Conservation (phyloP, 192 early-diverging fungal genomes). For the Kickxella alabastrina region DNA sequence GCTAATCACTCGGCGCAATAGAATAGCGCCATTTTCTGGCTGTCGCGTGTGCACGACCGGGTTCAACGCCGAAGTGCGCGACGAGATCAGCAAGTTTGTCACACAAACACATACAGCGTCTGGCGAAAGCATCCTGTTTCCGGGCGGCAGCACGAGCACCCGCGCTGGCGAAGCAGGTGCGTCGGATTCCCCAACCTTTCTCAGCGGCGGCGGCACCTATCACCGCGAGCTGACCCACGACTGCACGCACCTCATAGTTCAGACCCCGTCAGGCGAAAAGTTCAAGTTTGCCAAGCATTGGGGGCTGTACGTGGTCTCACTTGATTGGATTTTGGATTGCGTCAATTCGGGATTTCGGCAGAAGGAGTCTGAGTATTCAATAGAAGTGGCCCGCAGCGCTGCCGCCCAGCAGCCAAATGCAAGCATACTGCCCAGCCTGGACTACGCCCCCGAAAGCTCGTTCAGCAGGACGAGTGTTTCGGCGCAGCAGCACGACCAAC, state of each 20-base stretch:
- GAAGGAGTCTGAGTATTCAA: constrained; percentile 17
- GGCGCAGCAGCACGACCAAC: background rate
- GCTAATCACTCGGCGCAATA: constrained; percentile 16
- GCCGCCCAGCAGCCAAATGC: no score
- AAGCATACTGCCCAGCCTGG: no score
- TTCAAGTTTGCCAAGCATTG: constrained; percentile 44
- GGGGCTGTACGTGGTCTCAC: constrained; percentile 23
- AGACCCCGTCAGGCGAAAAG: constrained; percentile 26
- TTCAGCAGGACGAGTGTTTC: background rate
- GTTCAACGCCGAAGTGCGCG: constrained; percentile 23
- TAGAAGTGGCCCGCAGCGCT: constrained; percentile 1
- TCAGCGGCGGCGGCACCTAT: constrained; percentile 46
- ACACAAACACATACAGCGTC: background rate
- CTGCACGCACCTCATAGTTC: constrained; percentile 48
- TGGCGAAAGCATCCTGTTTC: background rate
- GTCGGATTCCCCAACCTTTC: background rate
- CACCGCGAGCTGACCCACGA: constrained; percentile 21
- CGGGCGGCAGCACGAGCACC: background rate
- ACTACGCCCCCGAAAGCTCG: background rate
- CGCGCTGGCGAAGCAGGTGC: background rate
- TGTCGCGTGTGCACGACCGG: constrained; percentile 45
- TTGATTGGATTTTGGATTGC: constrained; percentile 37
- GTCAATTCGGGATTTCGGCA: constrained; percentile 27
- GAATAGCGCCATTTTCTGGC: constrained; percentile 41
- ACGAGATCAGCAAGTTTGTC: constrained; percentile 29